A percentile compares a stretch with the other conserved stretches of the same genome.
These are phyloP conservation scores for Rhodamnia argentea DNA, from an alignment of 345 rosid genomes.

Conservation along the genomic window DNA sequence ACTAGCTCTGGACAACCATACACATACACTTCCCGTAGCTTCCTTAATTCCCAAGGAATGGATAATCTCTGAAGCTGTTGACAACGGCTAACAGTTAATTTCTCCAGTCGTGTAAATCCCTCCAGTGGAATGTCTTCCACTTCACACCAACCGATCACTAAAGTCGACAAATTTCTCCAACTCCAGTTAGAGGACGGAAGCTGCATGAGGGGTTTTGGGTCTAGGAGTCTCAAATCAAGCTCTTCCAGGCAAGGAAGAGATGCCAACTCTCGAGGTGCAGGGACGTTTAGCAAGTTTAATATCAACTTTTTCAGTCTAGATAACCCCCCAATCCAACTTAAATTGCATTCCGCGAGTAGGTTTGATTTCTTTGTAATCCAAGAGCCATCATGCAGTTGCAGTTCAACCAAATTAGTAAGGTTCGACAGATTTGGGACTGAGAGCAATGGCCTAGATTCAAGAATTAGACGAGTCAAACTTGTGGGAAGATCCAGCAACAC, in stretches of 20 bases:
- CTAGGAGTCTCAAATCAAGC: too few species aligned
- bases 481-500: background rate
- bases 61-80: background rate
- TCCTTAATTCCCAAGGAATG: background rate
- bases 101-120: background rate
- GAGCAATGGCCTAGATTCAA: too few species aligned
- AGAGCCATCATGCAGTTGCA: background rate
- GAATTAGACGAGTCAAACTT: background rate
- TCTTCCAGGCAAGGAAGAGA: too few species aligned
- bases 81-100: background rate
- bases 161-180: too few species aligned
- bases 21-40: too few species aligned
- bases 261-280: too few species aligned
- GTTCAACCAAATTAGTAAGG: background rate
- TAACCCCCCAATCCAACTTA: background rate
- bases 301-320: background rate
- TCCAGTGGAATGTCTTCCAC: background rate
- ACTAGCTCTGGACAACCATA: too few species aligned
- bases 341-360: background rate
- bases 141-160: background rate
- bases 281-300: background rate
- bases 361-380: too few species aligned
- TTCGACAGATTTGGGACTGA: background rate
- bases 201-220: too few species aligned
- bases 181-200: too few species aligned